Evolutionary conservation across 1,284 basidiomycete genomes (phyloP), one percentile per base, ranked within the genome.

Genomic region (Cutaneotrichosporon sp.): DNA sequence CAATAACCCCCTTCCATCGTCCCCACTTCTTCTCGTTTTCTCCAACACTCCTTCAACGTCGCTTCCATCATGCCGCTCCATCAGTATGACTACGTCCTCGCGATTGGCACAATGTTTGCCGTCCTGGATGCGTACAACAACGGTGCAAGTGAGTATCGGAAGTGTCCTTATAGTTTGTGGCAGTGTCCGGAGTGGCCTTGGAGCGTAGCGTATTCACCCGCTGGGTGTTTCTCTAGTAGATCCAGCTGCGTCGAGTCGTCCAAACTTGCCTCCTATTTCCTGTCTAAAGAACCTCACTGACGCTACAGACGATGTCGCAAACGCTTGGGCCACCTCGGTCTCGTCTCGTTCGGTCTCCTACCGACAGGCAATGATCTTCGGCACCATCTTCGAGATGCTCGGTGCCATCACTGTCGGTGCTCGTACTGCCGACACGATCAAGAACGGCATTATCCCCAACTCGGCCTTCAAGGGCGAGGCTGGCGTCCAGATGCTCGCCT

Each of bases 81-180:
- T 52, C 72, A 82, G 58, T 81, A 72, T 66, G 71, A 75, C 69
- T 82, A 81, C 69, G 63, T 83, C 47, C 79, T 83, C 51, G 81
- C 78, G 43, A 77, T 83, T 51, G 81, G 81, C 33, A 75, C 78
- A 54, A 76, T 82, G 60, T 81, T 82, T 63, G 75, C 79, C 27
- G 63, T 76, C 9, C 74, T 83, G 8, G 82, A 83, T 64, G 81
- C 82, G 1, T 83, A 71, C 77, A 82, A 81, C 73, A 83, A 82
- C 64, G 82, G 82, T 69, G 70, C 80, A 52, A 63, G 60, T 61
- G 45, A 56, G 60, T 61, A 57, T n/a, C n/a, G n/a, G n/a, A 4
- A 29, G 29, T 22, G 2, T 7, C 4, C 14, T 20, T 20, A 4
- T 46, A 14, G 11, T 46, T 24, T 42, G 16, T 14, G 36, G 36